Percentiles rank a stretch among this genome's conserved stretches.
Evolutionary conservation across 345 rosid species (phyloP).

Genomic region (Zanthoxylum bungeanum): DNA sequence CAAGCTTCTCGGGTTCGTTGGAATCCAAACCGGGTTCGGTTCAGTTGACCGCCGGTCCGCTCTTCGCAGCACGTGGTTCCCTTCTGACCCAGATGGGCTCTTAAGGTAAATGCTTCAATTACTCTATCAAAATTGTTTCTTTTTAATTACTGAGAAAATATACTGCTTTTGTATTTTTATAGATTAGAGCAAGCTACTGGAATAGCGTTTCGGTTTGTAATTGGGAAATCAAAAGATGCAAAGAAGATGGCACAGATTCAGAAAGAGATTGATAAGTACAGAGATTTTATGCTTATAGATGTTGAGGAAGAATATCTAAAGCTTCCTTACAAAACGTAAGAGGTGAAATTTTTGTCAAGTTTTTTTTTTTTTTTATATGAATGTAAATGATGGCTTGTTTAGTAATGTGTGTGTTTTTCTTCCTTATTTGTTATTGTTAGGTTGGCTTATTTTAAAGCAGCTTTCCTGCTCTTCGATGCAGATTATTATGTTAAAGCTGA

Average conservation of each 20-base stretch:
- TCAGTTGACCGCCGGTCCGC: constrained; percentile 54
- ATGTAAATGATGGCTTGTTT: not conserved
- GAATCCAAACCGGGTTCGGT: constrained; percentile 72
- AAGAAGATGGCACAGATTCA: constrained; percentile 63
- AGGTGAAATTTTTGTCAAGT: not conserved
- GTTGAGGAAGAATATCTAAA: constrained; percentile 61
- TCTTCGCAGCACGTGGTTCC: constrained; percentile 70
- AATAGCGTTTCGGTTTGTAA: constrained; percentile 73
- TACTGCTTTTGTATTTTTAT: not conserved
- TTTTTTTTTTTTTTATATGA: not conserved
- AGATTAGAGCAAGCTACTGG: constrained; percentile 94
- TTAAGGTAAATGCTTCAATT: constrained; percentile 37
- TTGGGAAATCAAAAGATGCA: constrained; percentile 62
- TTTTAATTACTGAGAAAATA: not conserved
- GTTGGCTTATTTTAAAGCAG: constrained; percentile 67
- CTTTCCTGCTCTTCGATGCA: constrained; percentile 65
- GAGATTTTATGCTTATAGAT: constrained; percentile 73
- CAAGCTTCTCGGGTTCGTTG: constrained; percentile 72
- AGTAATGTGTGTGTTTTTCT: not conserved
- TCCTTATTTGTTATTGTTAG: constrained; percentile 22
- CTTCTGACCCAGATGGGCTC: constrained; percentile 70
- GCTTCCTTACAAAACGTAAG: constrained; percentile 79
- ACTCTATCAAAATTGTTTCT: too few species aligned
- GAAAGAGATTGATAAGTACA: constrained; percentile 53
- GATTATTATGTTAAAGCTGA: constrained; percentile 82